Evolutionary conservation across 805 yeast genomes (phyloP), one percentile per base, ranked within the genome.

Genomic region (Huiozyma sinensis): DNA sequence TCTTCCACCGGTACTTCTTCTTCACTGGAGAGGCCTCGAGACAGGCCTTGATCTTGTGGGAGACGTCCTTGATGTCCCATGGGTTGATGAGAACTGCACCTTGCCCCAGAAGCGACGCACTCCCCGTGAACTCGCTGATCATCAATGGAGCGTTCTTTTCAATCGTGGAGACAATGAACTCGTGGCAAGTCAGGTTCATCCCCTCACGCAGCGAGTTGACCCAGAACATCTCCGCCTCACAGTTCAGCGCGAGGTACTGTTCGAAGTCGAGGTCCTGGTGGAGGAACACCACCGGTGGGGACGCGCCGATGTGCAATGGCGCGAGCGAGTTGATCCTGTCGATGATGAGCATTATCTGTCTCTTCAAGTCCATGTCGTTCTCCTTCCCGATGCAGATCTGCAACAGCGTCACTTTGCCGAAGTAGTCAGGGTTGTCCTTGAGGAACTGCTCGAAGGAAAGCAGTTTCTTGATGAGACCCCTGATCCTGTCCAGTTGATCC

Each of bases 121-220:
- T 84, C 1, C 98, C 98, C 0, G 96, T 88, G 55, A 92, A 92
- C 63, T 92, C 98, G 33, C 95, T 83, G 42, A 92, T 63, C 41
- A 92, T 73, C 48, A 90, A 71, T 1, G 96, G 95, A 0, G 95
- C 82, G 49, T 82, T 79, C 48, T 76, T 76, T 38, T 74, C 77
- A 13, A 70, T 64, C 1, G 90, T 75, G 17, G 95, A 85, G 41
- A 80, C 82, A 33, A 89, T 75, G 58, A 83, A 92, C 61, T 92
- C 98, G 58, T 92, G 98, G 54, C 97, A 90, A 0, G 97, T 88
- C 57, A 92, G 70, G 56, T 92, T 92, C 88, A 92, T 84, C 28
- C 98, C 98, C 62, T 92, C 98, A 58, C 98, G 79, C 72, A 90
- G 75, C 1, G 95, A 84, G 7, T 95, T 81, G 1, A 90, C 97